A percentile compares a stretch with the other conserved stretches of the same genome.
These are phyloP conservation scores for Penicilliopsis zonata DNA, from an alignment of 495 filamentous ascomycete genomes.

Conservation along the genomic window DNA sequence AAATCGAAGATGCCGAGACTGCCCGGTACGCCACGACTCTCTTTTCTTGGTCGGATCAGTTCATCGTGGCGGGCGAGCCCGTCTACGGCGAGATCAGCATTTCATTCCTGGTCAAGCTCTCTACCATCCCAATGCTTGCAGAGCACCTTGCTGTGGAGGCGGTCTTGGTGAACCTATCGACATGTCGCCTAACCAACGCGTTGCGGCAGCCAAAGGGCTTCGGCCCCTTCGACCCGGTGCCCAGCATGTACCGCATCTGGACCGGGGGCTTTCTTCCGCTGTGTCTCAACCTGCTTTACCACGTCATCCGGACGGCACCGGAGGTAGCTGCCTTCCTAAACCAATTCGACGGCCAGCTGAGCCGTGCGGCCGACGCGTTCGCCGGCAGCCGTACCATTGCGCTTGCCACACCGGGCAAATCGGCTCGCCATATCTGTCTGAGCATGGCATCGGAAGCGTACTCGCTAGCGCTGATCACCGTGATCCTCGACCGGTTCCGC, in stretches of 20 bases:
- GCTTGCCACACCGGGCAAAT: conserved; percentile 20
- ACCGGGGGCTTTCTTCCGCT: conserved; percentile 74
- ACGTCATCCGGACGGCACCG: conserved; percentile 64
- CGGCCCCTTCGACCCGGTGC: conserved; percentile 51
- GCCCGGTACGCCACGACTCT: conserved; percentile 74
- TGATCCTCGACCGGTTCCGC: conserved; percentile 50
- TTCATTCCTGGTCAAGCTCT: conserved; percentile 79
- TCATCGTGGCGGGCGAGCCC: conserved; percentile 63
- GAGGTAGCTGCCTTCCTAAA: conserved; percentile 82
- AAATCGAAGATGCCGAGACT: conserved; percentile 50
- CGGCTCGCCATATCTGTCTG: conserved; percentile 46
- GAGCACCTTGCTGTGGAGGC: conserved; percentile 83
- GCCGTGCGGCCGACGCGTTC: conserved; percentile 49
- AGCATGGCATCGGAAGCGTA: conserved; percentile 64
- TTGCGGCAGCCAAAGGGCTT: conserved; percentile 57
- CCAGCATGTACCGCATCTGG: conserved; percentile 70
- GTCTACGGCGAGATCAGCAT: conserved; percentile 85
- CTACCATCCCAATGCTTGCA: conserved; percentile 65
- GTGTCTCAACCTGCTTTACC: conserved; percentile 77
- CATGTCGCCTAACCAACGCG: conserved; percentile 61
- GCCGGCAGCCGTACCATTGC: conserved; percentile 28
- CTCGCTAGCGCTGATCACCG: conserved; percentile 58
- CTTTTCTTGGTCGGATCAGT: conserved; percentile 87
- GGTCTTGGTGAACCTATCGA: conserved; percentile 61
- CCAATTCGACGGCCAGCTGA: conserved; percentile 64